Evolutionary conservation across 2,329 filamentous ascomycete species (phyloP).

Genomic region (Diplodia seriata): DNA sequence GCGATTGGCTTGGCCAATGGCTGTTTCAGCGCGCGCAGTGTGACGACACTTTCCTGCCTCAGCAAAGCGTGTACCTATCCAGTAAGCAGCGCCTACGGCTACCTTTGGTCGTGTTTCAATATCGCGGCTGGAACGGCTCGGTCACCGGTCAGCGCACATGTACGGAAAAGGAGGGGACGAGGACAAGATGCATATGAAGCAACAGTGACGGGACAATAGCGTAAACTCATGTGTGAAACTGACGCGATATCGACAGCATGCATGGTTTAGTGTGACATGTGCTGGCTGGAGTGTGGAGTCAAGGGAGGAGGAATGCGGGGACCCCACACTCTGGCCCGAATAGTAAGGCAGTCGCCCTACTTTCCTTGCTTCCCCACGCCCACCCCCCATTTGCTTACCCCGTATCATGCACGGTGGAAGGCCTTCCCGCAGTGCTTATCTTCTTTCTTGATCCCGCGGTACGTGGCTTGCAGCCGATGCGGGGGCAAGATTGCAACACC

Average conservation of each 20-base stretch:
- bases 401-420: background rate
- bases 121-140: too few species aligned
- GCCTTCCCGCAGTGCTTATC: slow-evolving; percentile 7
- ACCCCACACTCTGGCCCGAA: slow-evolving; percentile 25
- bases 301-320: slow-evolving; percentile 12
- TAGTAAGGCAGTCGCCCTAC: background rate
- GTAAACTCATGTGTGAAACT: too few species aligned
- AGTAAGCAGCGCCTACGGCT: background rate
- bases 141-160: too few species aligned
- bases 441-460: background rate
- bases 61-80: slow-evolving; percentile 1
- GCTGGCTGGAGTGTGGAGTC: background rate
- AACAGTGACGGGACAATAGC: too few species aligned
- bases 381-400: background rate
- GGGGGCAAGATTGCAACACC: too few species aligned
- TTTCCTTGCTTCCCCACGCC: background rate
- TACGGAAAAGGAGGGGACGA: too few species aligned
- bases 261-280: slow-evolving; percentile 3
- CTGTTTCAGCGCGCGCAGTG: slow-evolving; percentile 1
- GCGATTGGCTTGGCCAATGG: background rate
- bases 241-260: background rate
- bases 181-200: too few species aligned
- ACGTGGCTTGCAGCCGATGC: background rate
- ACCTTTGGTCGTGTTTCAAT: slow-evolving; percentile 21
- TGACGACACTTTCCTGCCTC: slow-evolving; percentile 5